A percentile compares a stretch with the other conserved stretches of the same genome.
Conservation (phyloP, 2,329 filamentous ascomycete species). For the Alternaria alternata region DNA sequence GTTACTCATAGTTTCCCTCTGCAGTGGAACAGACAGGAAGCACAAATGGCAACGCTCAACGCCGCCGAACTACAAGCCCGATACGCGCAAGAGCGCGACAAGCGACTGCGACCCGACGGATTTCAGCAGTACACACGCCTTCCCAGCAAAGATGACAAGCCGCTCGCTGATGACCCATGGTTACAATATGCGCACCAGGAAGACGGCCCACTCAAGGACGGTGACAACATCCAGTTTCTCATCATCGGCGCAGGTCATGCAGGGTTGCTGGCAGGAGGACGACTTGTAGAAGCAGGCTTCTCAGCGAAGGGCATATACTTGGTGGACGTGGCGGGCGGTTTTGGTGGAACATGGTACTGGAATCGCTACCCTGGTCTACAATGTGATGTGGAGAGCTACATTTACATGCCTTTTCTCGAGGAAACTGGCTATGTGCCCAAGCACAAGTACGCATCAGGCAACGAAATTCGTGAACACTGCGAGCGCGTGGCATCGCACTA, state of each 20-base stretch:
- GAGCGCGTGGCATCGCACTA: slow-evolving; percentile 48
- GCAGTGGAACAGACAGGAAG: background rate
- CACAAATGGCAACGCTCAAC: slow-evolving; percentile 1
- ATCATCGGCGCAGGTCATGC: slow-evolving; percentile 12
- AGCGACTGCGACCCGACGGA: slow-evolving; percentile 6
- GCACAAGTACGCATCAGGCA: slow-evolving; percentile 55
- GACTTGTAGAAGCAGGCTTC: slow-evolving; percentile 51
- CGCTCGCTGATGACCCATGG: slow-evolving; percentile 7
- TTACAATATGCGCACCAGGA: slow-evolving; percentile 1
- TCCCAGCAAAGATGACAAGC: slow-evolving; percentile 3
- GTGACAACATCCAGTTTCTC: slow-evolving; percentile 8
- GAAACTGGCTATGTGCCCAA: slow-evolving; percentile 66
- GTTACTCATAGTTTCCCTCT: background rate
- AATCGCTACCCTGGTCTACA: slow-evolving; percentile 58
- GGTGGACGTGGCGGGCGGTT: slow-evolving; percentile 56
- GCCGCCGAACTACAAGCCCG: slow-evolving; percentile 3
- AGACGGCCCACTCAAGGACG: slow-evolving; percentile 7
- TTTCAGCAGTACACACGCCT: slow-evolving; percentile 10
- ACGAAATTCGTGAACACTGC: slow-evolving; percentile 57
- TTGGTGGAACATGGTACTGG: slow-evolving; percentile 60
- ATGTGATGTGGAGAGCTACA: slow-evolving; percentile 68
- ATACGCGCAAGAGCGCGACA: slow-evolving; percentile 9
- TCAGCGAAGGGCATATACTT: slow-evolving; percentile 48
- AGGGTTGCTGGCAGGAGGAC: slow-evolving; percentile 13
- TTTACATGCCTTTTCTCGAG: slow-evolving; percentile 68